phyloP scores from a whole-genome alignment of 768 basidiomycete genomes.

The Leccinum barrowsii region DNA sequence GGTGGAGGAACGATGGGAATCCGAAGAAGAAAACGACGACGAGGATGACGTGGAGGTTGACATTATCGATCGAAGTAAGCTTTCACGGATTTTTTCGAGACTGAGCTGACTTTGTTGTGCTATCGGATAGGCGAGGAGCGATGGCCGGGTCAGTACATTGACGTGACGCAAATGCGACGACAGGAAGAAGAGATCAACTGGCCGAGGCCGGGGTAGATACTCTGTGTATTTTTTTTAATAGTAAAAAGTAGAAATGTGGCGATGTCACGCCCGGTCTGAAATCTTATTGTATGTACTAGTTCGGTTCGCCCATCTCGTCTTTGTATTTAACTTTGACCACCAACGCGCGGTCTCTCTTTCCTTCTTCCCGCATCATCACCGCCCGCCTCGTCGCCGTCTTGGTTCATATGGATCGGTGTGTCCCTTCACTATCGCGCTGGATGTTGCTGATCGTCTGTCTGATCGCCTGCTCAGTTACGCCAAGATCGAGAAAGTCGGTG shows the following conservation, averaged over 20 bases:
- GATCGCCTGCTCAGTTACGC: conserved; percentile 65
- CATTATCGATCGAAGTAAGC: conserved; percentile 72
- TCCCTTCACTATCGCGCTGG: conserved; percentile 4
- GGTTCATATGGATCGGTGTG: conserved; percentile 34
- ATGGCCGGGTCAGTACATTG: conserved; percentile 74
- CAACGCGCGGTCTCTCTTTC: background rate
- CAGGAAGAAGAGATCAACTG: conserved; percentile 59
- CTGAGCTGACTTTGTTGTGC: conserved; percentile 8
- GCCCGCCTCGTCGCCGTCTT: background rate
- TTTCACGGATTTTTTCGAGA: background rate
- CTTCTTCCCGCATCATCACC: conserved; percentile 7
- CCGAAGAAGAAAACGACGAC: conserved; percentile 49
- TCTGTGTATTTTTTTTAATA: background rate
- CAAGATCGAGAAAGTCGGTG: conserved; percentile 98
- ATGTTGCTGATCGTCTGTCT: conserved; percentile 14
- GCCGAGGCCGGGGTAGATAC: conserved; percentile 62
- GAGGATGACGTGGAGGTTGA: conserved; percentile 51
- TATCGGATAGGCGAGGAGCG: conserved; percentile 53
- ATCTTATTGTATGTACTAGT: background rate
- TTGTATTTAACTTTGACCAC: conserved; percentile 17
- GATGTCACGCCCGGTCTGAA: conserved; percentile 12
- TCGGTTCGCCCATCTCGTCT: conserved; percentile 16
- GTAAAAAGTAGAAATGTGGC: conserved; percentile 6
- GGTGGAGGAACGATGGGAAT: conserved; percentile 60
- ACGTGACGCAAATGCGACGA: conserved; percentile 60